Conservation (phyloP, 345 rosid species). For the Eucalyptus pauciflora region DNA sequence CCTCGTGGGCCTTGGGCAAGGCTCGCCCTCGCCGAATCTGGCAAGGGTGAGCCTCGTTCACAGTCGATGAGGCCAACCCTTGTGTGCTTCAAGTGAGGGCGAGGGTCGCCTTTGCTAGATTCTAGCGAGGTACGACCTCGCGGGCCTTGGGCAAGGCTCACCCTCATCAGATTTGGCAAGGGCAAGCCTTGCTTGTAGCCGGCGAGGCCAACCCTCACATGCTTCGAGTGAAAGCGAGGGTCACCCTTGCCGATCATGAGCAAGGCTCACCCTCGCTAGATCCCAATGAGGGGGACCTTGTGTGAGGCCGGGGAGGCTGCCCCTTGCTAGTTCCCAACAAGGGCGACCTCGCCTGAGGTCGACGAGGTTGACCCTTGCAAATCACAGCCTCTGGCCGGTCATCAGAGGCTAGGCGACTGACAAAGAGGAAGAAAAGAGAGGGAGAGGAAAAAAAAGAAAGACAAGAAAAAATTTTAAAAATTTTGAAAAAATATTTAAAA, state of each 20-base stretch:
- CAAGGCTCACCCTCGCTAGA: too few relatives aligned
- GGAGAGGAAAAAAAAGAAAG: rapidly evolving
- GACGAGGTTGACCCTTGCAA: rapidly evolving
- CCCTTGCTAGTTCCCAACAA: too few relatives aligned
- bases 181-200: too few relatives aligned
- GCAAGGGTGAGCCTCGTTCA: too few relatives aligned
- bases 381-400: too few relatives aligned
- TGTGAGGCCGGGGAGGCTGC: rapidly evolving
- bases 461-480: rapidly evolving
- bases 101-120: too few relatives aligned
- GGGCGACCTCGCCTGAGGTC: rapidly evolving
- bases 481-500: rapidly evolving
- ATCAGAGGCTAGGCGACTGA: rapidly evolving
- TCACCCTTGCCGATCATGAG: rapidly evolving
- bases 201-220: rapidly evolving
- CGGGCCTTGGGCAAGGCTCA: rapidly evolving
- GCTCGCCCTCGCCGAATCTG: rapidly evolving
- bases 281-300: too few relatives aligned
- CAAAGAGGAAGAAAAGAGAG: too few relatives aligned
- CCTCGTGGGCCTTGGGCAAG: rapidly evolving
- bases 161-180: too few relatives aligned
- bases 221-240: too few relatives aligned
- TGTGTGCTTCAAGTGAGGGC: too few relatives aligned
- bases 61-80: rapidly evolving
- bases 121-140: too few relatives aligned